A percentile compares a stretch with the other conserved stretches of the same genome.
Evolutionary conservation across 2,329 filamentous ascomycete species (phyloP).

Genomic region (Fusarium solani-melongenae): DNA sequence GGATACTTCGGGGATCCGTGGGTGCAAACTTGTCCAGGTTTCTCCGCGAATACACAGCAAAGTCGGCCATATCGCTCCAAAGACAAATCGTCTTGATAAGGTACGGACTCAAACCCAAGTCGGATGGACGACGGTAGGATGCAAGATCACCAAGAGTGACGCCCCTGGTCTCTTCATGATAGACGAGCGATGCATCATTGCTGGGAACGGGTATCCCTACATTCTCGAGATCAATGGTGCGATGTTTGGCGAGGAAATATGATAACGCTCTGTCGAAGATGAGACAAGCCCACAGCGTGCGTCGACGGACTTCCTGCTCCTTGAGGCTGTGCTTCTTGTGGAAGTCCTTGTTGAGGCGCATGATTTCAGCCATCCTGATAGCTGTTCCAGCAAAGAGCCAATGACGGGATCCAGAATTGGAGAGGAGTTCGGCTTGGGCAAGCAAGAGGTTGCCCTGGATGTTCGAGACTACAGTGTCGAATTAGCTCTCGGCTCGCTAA

Average conservation of each 20-base stretch:
- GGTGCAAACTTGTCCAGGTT: not conserved
- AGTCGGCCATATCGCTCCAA: not conserved
- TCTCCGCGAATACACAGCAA: not conserved
- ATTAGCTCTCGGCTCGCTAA: not conserved
- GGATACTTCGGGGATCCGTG: not conserved
- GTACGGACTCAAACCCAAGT: not conserved
- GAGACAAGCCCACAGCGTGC: constrained; percentile 43
- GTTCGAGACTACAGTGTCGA: constrained; percentile 19
- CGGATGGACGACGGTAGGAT: not conserved
- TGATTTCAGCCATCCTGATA: constrained; percentile 41
- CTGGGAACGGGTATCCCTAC: not conserved
- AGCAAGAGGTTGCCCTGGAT: constrained; percentile 35
- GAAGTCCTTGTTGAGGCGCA: constrained; percentile 40
- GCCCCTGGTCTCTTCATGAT: not conserved
- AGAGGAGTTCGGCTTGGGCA: constrained; percentile 34
- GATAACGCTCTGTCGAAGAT: not conserved
- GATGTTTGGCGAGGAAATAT: not conserved
- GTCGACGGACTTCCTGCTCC: constrained; percentile 40
- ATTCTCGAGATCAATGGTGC: not conserved
- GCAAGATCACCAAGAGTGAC: not conserved
- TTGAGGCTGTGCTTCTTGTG: constrained; percentile 35
- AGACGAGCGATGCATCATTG: not conserved
- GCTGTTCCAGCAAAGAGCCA: constrained; percentile 37
- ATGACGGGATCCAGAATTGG: constrained; percentile 35
- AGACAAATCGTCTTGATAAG: not conserved